Conservation (phyloP, 2,329 filamentous ascomycete species). For the Aureobasidium sp. region DNA sequence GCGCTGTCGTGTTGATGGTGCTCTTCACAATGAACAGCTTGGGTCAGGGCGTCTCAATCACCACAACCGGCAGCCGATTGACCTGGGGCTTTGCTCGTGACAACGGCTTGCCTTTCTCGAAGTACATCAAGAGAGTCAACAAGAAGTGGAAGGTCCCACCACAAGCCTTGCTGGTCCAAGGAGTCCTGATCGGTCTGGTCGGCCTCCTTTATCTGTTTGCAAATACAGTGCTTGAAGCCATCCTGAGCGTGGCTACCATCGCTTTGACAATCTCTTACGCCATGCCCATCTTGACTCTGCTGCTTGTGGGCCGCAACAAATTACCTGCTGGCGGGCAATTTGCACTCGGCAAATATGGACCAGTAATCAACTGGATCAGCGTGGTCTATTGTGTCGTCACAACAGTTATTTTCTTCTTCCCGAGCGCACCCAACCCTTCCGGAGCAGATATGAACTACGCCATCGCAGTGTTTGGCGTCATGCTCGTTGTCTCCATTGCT, state of each 20-base stretch:
- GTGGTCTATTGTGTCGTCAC: constrained; percentile 47
- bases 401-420: constrained; percentile 52
- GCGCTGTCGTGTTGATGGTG: constrained; percentile 40
- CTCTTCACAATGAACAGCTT: constrained; percentile 52
- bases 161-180: constrained; percentile 47
- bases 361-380: constrained; percentile 34
- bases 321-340: constrained; percentile 41
- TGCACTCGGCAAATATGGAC: constrained; percentile 33
- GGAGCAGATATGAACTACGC: constrained; percentile 51
- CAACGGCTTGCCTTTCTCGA: constrained; percentile 22
- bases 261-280: constrained; percentile 38
- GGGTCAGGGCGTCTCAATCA: constrained; percentile 47
- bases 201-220: constrained; percentile 42
- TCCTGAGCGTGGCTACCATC: constrained; percentile 37
- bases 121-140: constrained; percentile 34
- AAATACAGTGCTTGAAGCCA: constrained; percentile 36
- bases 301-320: constrained; percentile 45
- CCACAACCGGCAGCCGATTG: constrained; percentile 29
- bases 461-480: constrained; percentile 50
- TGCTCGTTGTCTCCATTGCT: constrained; percentile 43
- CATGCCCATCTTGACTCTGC: constrained; percentile 32
- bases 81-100: constrained; percentile 26
- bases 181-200: constrained; percentile 39
- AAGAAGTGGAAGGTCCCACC: constrained; percentile 46
- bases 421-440: constrained; percentile 38